phyloP scores from a whole-genome alignment of 2,329 filamentous ascomycete genomes.

The Claviceps fusiformis region DNA sequence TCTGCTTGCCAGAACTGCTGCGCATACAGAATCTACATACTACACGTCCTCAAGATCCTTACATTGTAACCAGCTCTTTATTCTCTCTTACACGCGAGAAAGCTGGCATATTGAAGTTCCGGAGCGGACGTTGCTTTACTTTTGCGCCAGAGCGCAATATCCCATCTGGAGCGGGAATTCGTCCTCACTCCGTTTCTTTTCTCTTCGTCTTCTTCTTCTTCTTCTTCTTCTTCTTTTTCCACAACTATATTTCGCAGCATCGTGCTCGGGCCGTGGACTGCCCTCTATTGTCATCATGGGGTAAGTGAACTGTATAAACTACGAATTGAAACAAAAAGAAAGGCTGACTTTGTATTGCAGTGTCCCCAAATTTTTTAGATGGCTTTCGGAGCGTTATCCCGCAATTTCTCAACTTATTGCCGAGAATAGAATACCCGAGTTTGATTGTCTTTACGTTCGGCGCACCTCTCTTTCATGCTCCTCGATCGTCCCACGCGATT shows the following conservation, averaged over 20 bases:
- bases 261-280: not conserved
- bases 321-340: not conserved
- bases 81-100: not conserved
- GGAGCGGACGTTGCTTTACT: not conserved
- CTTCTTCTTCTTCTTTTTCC: too few species aligned
- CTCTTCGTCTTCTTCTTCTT: not conserved
- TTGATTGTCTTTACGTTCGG: conserved; percentile 83
- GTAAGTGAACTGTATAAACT: conserved; percentile 9
- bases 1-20: not conserved
- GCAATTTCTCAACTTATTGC: conserved; percentile 96
- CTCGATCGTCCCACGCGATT: not conserved
- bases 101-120: not conserved
- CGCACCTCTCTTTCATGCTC: not conserved
- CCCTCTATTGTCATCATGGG: conserved; percentile 14
- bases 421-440: conserved; percentile 97
- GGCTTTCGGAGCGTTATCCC: conserved; percentile 98
- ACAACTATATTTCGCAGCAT: not conserved
- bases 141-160: not conserved
- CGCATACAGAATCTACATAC: not conserved
- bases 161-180: too few species aligned
- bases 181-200: too few species aligned
- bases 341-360: conserved; percentile 18
- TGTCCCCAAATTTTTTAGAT: conserved; percentile 89
- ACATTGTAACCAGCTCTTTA: not conserved
- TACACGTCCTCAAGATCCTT: not conserved